Evolutionary conservation across 192 early-diverging fungal species (phyloP).

Genomic region (Diversispora epigaea): DNA sequence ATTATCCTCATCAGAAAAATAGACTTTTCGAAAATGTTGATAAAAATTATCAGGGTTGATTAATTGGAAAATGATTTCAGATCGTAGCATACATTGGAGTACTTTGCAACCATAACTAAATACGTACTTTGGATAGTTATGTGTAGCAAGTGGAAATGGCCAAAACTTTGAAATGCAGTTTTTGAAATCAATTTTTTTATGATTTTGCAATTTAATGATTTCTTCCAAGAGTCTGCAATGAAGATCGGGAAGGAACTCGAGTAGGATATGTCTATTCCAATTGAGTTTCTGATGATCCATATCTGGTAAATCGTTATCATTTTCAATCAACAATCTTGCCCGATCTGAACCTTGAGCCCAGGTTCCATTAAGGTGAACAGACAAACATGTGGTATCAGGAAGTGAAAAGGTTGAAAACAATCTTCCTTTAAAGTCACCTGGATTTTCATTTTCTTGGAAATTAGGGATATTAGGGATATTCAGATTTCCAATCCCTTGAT

Average conservation of each 20-base stretch:
- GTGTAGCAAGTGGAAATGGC: too few relatives aligned
- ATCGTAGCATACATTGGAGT: too few relatives aligned
- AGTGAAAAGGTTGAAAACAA: constrained; percentile 39
- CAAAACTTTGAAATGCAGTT: too few relatives aligned
- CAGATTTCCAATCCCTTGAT: background rate
- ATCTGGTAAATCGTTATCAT: background rate
- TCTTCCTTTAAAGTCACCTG: constrained; percentile 11
- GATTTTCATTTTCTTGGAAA: background rate
- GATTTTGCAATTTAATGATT: background rate
- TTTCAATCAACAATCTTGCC: constrained; percentile 1
- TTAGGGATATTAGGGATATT: background rate
- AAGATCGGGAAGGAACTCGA: background rate
- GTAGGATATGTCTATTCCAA: constrained; percentile 5
- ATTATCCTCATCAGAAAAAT: too few relatives aligned
- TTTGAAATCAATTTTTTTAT: too few relatives aligned
- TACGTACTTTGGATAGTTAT: too few relatives aligned
- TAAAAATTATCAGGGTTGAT: too few relatives aligned
- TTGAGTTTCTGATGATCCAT: background rate
- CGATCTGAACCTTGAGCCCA: constrained; percentile 39
- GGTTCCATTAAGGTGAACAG: constrained; percentile 42
- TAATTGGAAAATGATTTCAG: too few relatives aligned
- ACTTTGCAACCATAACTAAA: too few relatives aligned
- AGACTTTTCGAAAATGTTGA: too few relatives aligned
- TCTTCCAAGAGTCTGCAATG: constrained; percentile 1
- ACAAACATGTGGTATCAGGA: constrained; percentile 27